Evolutionary conservation across 2,329 filamentous ascomycete species (phyloP).

Genomic region (Monosporascus sp.): DNA sequence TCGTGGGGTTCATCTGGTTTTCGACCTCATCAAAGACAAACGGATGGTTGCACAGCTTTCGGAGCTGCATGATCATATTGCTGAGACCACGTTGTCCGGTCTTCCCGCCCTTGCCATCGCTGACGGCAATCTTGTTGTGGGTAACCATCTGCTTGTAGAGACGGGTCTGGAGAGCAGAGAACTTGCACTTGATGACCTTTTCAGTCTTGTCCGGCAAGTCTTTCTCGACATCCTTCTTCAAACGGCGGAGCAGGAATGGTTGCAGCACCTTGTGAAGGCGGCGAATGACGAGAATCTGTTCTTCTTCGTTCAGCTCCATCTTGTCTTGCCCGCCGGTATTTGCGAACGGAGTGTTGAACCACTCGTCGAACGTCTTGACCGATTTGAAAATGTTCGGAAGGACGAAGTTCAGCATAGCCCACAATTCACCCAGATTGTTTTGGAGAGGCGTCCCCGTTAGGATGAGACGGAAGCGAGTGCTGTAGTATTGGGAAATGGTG

Average conservation of each 20-base stretch:
- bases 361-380: conserved; percentile 97
- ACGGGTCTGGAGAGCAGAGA: conserved; percentile 87
- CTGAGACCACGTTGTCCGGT: conserved; percentile 89
- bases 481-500: conserved; percentile 93
- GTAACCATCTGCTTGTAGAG: conserved; percentile 97
- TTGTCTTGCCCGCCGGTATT: conserved; percentile 97
- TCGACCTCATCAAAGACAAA: conserved; percentile 98
- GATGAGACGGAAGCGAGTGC: conserved; percentile 90
- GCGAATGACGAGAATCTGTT: conserved; percentile 95
- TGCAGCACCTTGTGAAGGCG: conserved; percentile 96
- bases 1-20: conserved; percentile 92
- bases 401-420: conserved; percentile 98
- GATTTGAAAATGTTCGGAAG: conserved; percentile 99
- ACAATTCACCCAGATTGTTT: conserved; percentile 93
- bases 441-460: conserved; percentile 95
- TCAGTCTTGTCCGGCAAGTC: conserved; percentile 98
- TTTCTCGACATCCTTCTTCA: conserved; percentile 99
- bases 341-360: conserved; percentile 99
- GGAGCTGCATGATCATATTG: conserved; percentile 99
- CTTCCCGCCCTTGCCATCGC: conserved; percentile 93
- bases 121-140: conserved; percentile 89
- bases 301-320: conserved; percentile 99
- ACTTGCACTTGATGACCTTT: conserved; percentile 98
- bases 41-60: conserved; percentile 97
- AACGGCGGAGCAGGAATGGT: conserved; percentile 92